Percentiles rank a stretch among this genome's conserved stretches.
These are phyloP conservation scores for Lachancea cidri DNA, from an alignment of 805 yeast genomes.

Conservation along the genomic window DNA sequence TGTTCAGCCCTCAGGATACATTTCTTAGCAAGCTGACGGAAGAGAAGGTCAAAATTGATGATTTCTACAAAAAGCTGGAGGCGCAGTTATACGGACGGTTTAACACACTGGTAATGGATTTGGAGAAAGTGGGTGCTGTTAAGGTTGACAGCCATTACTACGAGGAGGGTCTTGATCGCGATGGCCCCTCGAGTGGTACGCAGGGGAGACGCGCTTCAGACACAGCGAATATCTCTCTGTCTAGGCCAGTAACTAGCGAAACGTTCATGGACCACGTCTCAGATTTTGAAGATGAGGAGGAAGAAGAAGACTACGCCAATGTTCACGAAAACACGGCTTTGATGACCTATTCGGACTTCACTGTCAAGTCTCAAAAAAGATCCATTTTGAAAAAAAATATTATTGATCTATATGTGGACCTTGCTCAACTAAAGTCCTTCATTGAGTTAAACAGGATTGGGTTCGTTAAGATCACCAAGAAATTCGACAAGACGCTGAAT, in stretches of 20 bases:
- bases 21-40: conserved; percentile 42
- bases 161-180: conserved; percentile 1
- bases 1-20: conserved; percentile 36
- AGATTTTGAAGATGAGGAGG: conserved; percentile 34
- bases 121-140: conserved; percentile 35
- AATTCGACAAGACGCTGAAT: conserved; percentile 77
- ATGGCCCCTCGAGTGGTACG: conserved; percentile 1
- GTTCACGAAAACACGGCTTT: conserved; percentile 44
- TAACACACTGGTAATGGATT: conserved; percentile 43
- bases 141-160: conserved; percentile 2
- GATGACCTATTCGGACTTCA: conserved; percentile 45
- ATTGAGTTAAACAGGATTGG: conserved; percentile 83
- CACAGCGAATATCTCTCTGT: neutral
- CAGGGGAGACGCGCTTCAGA: conserved; percentile 3
- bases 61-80: conserved; percentile 46
- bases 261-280: conserved; percentile 11
- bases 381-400: conserved; percentile 67
- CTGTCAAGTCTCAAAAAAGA: conserved; percentile 45
- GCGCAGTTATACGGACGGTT: conserved; percentile 41
- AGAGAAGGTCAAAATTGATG: conserved; percentile 50
- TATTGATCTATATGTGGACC: conserved; percentile 57
- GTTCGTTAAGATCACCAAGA: conserved; percentile 79
- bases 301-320: conserved; percentile 36
- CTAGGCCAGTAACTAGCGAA: neutral
- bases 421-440: conserved; percentile 78